Conservation (phyloP, 306 rosid species). For the Cicer cuneatum region DNA sequence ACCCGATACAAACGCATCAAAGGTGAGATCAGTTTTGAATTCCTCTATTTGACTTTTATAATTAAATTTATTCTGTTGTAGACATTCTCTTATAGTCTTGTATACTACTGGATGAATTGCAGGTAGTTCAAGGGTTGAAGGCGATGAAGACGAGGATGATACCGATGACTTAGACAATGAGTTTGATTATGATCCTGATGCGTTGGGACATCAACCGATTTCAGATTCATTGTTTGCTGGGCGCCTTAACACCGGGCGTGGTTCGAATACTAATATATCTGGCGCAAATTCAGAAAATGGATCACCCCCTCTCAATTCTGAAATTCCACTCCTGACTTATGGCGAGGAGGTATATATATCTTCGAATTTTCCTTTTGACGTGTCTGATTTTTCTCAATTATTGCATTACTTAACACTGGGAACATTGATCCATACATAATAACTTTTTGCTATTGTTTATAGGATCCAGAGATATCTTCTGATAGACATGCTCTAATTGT, state of each 20-base stretch:
- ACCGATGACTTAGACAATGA: conserved; percentile 92
- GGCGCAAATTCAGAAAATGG: conserved; percentile 62
- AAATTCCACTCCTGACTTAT: conserved; percentile 83
- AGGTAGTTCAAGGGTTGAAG: conserved; percentile 95
- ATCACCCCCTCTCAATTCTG: conserved; percentile 72
- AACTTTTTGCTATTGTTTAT: conserved; percentile 33
- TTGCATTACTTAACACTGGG: background rate
- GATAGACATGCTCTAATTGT: conserved; percentile 85
- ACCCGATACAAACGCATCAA: conserved; percentile 86
- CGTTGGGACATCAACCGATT: conserved; percentile 47
- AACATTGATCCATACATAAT: background rate
- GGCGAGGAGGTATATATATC: conserved; percentile 82
- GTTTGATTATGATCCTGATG: conserved; percentile 71
- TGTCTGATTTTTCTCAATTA: conserved; percentile 7
- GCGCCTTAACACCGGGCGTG: conserved; percentile 57
- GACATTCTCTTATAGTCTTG: conserved; percentile 2
- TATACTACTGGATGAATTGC: conserved; percentile 43
- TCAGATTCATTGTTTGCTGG: conserved; percentile 59
- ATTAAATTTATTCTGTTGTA: background rate
- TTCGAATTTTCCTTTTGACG: conserved; percentile 22
- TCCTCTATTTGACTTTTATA: conserved; percentile 26
- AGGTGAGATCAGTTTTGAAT: conserved; percentile 56
- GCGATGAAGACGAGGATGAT: conserved; percentile 95
- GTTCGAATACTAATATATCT: conserved; percentile 56
- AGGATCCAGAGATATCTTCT: conserved; percentile 87